phyloP scores from a whole-genome alignment of 148 eudicot genomes.

The Selenicereus undatus region DNA sequence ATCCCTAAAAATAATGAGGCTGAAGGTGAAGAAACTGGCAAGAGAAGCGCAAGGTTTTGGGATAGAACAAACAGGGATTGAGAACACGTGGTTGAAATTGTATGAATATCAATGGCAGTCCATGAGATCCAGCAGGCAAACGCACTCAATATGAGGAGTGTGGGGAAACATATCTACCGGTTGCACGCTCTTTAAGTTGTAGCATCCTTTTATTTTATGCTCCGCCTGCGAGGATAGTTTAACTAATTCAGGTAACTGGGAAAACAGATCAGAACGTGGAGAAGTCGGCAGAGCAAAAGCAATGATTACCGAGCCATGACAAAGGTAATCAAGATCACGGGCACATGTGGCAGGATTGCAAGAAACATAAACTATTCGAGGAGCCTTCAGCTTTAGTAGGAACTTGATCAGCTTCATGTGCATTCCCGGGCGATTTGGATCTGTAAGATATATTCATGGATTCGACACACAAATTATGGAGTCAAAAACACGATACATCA shows the following conservation, averaged over 20 bases:
- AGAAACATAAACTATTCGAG: constrained; percentile 76
- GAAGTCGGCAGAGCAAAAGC: not conserved
- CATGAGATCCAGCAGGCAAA: constrained; percentile 75
- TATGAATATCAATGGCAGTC: constrained; percentile 5
- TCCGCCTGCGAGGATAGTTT: constrained; percentile 50
- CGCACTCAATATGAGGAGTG: constrained; percentile 97
- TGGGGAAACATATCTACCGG: constrained; percentile 99
- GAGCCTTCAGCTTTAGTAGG: constrained; percentile 66
- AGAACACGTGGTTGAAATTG: constrained; percentile 5
- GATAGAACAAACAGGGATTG: constrained; percentile 2
- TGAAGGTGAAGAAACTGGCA: not conserved
- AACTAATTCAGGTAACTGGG: not conserved
- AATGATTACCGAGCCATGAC: constrained; percentile 76
- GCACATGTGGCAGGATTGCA: constrained; percentile 99
- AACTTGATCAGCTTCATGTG: constrained; percentile 88
- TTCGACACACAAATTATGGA: not conserved
- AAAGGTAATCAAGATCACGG: constrained; percentile 93
- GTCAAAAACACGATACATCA: no score
- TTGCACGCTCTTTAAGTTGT: constrained; percentile 61
- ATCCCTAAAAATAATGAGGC: not conserved
- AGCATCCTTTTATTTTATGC: constrained; percentile 67
- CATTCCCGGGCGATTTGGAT: constrained; percentile 99
- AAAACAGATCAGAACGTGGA: not conserved
- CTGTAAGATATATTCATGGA: constrained; percentile 38
- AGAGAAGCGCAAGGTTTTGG: not conserved